Percentiles rank a stretch among this genome's conserved stretches.
Conservation (phyloP, 164 flowering plant species). For the Magnolia kwangsiensis region DNA sequence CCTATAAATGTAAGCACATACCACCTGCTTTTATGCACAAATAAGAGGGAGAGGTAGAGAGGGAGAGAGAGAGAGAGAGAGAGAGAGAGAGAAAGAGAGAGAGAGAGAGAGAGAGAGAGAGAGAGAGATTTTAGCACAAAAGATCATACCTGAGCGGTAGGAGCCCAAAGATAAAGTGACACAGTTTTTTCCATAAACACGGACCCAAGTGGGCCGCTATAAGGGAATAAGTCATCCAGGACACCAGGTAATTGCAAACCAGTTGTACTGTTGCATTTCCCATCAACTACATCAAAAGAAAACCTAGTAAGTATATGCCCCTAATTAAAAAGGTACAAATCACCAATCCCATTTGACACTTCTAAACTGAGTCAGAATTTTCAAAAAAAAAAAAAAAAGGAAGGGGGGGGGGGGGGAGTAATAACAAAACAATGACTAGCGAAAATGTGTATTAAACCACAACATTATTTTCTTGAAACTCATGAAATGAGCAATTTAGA, state of each 20-base stretch:
- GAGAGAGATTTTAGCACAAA: background rate
- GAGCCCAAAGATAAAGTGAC: conserved; percentile 87
- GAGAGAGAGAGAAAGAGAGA: background rate
- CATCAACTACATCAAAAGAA: conserved; percentile 42
- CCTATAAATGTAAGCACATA: conserved; percentile 46
- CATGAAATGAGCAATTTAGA: too few species aligned
- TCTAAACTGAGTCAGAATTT: too few species aligned
- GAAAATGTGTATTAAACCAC: too few species aligned
- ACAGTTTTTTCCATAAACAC: conserved; percentile 48
- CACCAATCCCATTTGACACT: background rate
- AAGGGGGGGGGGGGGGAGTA: too few species aligned
- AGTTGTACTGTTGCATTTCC: conserved; percentile 50
- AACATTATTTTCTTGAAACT: too few species aligned
- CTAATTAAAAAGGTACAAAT: too few species aligned
- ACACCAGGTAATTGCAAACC: conserved; percentile 90
- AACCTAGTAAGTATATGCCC: background rate
- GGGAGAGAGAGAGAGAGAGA: background rate
- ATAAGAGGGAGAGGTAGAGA: background rate
- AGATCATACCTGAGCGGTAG: conserved; percentile 80
- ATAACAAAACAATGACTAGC: too few species aligned
- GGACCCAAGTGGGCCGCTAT: conserved; percentile 86
- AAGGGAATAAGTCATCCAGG: conserved; percentile 74
- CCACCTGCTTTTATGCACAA: conserved; percentile 40
- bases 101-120: background rate
- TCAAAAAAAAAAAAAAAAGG: too few species aligned